These are phyloP conservation scores for Fusarium nurragi DNA, from an alignment of 2,329 filamentous ascomycete species.

Conservation along the genomic window DNA sequence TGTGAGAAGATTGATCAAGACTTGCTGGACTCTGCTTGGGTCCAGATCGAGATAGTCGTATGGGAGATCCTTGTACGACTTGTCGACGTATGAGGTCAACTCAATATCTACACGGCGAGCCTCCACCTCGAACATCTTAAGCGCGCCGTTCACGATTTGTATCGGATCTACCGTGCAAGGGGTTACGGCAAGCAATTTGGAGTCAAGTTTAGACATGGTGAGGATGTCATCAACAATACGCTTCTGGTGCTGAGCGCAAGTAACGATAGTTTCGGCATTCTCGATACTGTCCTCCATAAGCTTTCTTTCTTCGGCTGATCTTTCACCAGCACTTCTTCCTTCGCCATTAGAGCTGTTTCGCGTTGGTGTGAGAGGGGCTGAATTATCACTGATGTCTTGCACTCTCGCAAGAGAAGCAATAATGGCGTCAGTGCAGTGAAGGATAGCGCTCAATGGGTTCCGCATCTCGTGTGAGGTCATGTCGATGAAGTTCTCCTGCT, in stretches of 20 bases:
- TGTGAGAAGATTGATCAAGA: slow-evolving; percentile 81
- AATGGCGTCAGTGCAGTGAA: slow-evolving; percentile 79
- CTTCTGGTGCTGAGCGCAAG: slow-evolving; percentile 84
- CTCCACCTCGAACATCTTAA: slow-evolving; percentile 84
- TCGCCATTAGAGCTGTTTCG: slow-evolving; percentile 14
- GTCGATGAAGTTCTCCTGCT: slow-evolving; percentile 85
- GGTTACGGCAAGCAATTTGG: slow-evolving; percentile 76
- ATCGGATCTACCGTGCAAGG: slow-evolving; percentile 75
- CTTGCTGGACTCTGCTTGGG: slow-evolving; percentile 78
- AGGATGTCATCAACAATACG: slow-evolving; percentile 80
- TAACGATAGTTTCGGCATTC: slow-evolving; percentile 78
- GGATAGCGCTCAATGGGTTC: slow-evolving; percentile 76
- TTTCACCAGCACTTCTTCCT: slow-evolving; percentile 13
- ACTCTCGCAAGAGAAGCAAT: slow-evolving; percentile 59
- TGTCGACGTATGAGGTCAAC: slow-evolving; percentile 70
- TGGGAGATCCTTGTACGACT: slow-evolving; percentile 65
- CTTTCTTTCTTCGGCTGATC: slow-evolving; percentile 50
- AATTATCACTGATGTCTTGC: slow-evolving; percentile 51
- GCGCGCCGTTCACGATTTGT: slow-evolving; percentile 69
- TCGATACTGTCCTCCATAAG: slow-evolving; percentile 72
- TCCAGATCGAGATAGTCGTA: slow-evolving; percentile 76
- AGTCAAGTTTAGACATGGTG: slow-evolving; percentile 79
- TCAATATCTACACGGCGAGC: slow-evolving; percentile 74
- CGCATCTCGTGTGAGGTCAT: slow-evolving; percentile 78
- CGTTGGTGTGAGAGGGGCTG: slow-evolving; percentile 41